phyloP scores from a whole-genome alignment of 2,329 filamentous ascomycete species.

The Paecilomyces sp. region DNA sequence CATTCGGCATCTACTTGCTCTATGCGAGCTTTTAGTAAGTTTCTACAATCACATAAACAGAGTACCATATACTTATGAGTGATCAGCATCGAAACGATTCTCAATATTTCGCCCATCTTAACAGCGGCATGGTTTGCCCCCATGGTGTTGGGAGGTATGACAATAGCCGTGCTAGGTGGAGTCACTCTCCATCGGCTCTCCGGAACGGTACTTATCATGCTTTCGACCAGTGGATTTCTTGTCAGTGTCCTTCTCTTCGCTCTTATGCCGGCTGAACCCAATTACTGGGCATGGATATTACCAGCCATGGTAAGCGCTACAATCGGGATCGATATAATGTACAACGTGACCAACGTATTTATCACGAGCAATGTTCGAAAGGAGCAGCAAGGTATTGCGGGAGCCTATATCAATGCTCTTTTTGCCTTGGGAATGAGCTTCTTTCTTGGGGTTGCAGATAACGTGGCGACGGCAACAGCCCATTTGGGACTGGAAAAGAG shows the following conservation, averaged over 20 bases:
- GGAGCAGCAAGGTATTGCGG: constrained; percentile 62
- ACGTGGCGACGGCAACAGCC: constrained; percentile 46
- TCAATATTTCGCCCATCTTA: constrained; percentile 53
- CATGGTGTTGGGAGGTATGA: constrained; percentile 59
- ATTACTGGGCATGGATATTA: constrained; percentile 69
- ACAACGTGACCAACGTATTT: constrained; percentile 69
- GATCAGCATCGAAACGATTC: constrained; percentile 51
- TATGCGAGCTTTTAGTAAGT: constrained; percentile 63
- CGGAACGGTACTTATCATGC: constrained; percentile 55
- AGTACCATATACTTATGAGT: constrained; percentile 1
- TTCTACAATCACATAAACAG: too few relatives aligned
- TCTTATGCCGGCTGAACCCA: constrained; percentile 49
- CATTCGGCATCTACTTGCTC: constrained; percentile 61
- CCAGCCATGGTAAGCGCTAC: constrained; percentile 55
- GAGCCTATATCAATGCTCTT: constrained; percentile 63
- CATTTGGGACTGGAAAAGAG: constrained; percentile 42
- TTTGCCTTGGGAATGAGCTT: constrained; percentile 64
- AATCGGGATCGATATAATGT: constrained; percentile 67
- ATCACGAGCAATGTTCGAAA: constrained; percentile 45
- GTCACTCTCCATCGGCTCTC: constrained; percentile 61
- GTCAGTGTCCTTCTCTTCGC: constrained; percentile 57
- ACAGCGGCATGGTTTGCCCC: constrained; percentile 64
- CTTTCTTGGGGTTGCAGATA: constrained; percentile 63
- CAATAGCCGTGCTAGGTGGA: constrained; percentile 57
- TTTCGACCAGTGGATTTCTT: constrained; percentile 56